Evolutionary conservation across 208 protist species (phyloP), one percentile per base, ranked within the genome.

Genomic region (Crithidia sp.): DNA sequence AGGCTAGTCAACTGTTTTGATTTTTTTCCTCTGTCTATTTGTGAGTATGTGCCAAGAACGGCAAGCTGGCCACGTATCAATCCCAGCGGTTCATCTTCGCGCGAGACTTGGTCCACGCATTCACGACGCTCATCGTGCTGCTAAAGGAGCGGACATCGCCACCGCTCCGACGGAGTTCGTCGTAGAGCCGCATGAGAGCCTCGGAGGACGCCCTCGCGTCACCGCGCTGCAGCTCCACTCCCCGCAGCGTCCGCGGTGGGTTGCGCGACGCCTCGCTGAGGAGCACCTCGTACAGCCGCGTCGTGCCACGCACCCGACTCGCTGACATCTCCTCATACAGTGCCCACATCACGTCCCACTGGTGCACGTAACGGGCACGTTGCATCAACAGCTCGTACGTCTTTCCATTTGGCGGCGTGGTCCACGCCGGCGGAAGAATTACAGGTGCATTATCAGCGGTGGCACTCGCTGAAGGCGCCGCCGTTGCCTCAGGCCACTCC

Each of bases 381-480:
- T 78, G 71, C 37, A 96, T 72, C 9, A 94, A 75, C 12, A 94
- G 62, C 71, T 96, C 92, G 61, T 91, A 94, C 5, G 89, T 96
- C 37, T 85, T 85, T 5, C 79, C 84, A 66, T 89, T 94, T 0
- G 89, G 92, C 40, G 58, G 58, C 4, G 78, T 63, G 5, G 67
- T 65, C 88, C 92, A 94, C 19, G 69, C 53, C 3, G 87, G 80
- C 2, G 82, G 37, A 3, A 84, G 61, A 40, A 91, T 75, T n/a
- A 47, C 36, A 36, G 8, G 28, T 17, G 47, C 10, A 50, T 16
- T 2, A 47, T 13, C 5, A 49, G 45, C 19, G 41, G 4, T 4
- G 59, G 8, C 59, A 8, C 4, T 14, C 39, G 59, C 2, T 39
- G 43, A 14, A 7, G 59, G n/a, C 19, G 59, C 60, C 7, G 37